Conservation (phyloP, 2,329 filamentous ascomycete genomes). For the Fusarium marasasianum region DNA sequence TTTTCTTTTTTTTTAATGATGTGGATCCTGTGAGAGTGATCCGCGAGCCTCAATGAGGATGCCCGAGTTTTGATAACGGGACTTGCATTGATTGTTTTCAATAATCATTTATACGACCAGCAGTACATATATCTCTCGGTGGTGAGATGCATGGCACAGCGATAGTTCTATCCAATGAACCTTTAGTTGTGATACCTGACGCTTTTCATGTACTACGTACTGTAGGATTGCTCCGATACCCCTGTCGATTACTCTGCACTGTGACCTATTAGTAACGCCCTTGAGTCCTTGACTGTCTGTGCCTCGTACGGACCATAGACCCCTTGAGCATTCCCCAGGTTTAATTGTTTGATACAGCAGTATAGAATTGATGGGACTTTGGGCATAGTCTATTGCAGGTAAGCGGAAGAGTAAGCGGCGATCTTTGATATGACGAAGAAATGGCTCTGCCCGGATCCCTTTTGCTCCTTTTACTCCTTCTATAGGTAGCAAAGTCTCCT, state of each 20-base stretch:
- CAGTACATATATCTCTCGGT: not conserved
- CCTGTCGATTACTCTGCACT: slow-evolving; percentile 32
- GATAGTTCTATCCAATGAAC: slow-evolving; percentile 4
- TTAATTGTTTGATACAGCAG: slow-evolving; percentile 17
- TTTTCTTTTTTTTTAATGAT: not conserved
- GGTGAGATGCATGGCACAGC: not conserved
- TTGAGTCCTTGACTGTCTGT: slow-evolving; percentile 12
- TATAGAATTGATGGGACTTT: not conserved
- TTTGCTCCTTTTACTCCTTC: not conserved
- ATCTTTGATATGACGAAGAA: not conserved
- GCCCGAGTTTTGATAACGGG: not conserved
- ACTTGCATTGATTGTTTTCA: not conserved
- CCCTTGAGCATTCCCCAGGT: slow-evolving; percentile 42
- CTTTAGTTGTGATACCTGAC: not conserved
- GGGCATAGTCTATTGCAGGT: not conserved
- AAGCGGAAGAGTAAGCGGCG: slow-evolving; percentile 15
- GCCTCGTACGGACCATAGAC: slow-evolving; percentile 15
- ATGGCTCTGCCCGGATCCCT: not conserved
- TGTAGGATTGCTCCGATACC: slow-evolving; percentile 31
- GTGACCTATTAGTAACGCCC: slow-evolving; percentile 11
- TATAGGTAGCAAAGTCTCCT: not conserved
- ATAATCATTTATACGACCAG: not conserved
- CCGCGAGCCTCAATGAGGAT: not conserved
- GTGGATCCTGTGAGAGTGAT: slow-evolving; percentile 14
- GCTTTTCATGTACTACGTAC: not conserved